Conservation (phyloP, 331 rosid species). For the Malus hybrid region DNA sequence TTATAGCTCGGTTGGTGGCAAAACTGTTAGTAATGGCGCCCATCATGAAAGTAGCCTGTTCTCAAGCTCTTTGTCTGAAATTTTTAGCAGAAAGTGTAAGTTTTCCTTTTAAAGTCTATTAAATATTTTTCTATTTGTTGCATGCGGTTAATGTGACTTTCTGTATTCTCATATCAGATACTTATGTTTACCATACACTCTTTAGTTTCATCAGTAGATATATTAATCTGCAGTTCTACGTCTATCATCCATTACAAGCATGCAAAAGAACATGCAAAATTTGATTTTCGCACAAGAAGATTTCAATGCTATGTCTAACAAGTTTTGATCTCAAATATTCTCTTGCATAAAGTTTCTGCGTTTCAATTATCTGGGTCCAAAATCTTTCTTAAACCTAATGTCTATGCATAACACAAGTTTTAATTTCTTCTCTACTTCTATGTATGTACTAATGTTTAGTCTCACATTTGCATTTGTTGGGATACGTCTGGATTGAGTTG, state of each 20-base stretch:
- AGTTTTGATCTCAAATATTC: background rate
- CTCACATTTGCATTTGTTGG: background rate
- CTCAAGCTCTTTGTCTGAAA: constrained; percentile 71
- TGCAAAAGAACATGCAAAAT: background rate
- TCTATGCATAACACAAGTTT: background rate
- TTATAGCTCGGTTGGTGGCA: constrained; percentile 45
- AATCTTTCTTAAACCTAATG: background rate
- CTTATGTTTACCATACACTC: background rate
- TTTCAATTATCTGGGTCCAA: constrained; percentile 3
- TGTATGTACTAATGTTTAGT: background rate
- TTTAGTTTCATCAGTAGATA: background rate
- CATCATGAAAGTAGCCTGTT: constrained; percentile 65
- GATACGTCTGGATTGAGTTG: background rate
- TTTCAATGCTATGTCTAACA: background rate
- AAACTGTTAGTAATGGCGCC: constrained; percentile 33
- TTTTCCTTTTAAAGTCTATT: background rate
- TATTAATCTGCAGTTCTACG: background rate
- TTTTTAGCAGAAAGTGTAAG: constrained; percentile 63
- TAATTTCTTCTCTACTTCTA: background rate
- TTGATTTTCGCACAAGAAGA: background rate
- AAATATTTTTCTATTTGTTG: background rate
- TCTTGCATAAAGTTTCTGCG: background rate
- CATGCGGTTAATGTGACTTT: background rate
- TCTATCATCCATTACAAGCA: background rate
- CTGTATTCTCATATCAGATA: background rate